Evolutionary conservation across 345 rosid genomes (phyloP).

Genomic region (Psidium guajava): DNA sequence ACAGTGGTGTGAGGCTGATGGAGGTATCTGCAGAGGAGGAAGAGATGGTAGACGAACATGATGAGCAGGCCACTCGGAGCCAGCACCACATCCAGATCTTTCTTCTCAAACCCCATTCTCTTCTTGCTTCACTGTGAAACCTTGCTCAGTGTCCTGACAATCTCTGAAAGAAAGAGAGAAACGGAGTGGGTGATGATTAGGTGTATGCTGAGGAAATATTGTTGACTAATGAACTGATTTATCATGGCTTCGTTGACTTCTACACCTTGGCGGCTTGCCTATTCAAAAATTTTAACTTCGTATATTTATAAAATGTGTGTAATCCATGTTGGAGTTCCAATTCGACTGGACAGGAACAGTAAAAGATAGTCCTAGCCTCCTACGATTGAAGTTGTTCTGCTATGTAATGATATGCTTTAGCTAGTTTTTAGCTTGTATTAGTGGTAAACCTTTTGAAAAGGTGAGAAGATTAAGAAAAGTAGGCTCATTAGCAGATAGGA

Average conservation of each 20-base stretch:
- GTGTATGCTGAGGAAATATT: not conserved
- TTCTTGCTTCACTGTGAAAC: not conserved
- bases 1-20: conserved; percentile 57
- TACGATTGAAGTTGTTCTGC: not conserved
- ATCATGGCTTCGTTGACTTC: not conserved
- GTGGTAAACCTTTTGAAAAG: not conserved
- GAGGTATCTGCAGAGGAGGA: conserved; percentile 51
- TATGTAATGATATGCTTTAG: not conserved
- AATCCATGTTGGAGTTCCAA: not conserved
- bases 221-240: not conserved
- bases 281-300: not conserved
- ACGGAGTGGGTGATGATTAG: not conserved
- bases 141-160: not conserved
- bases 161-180: not conserved
- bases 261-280: not conserved
- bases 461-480: not conserved
- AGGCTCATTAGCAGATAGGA: not conserved
- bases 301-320: not conserved
- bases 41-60: conserved; percentile 52
- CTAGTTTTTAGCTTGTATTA: not conserved
- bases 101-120: conserved; percentile 19
- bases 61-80: conserved; percentile 55
- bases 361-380: not conserved
- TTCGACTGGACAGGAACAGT: not conserved
- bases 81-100: conserved; percentile 54